phyloP scores from a whole-genome alignment of 441 rosid species.

The Rhodomyrtus psidioides region DNA sequence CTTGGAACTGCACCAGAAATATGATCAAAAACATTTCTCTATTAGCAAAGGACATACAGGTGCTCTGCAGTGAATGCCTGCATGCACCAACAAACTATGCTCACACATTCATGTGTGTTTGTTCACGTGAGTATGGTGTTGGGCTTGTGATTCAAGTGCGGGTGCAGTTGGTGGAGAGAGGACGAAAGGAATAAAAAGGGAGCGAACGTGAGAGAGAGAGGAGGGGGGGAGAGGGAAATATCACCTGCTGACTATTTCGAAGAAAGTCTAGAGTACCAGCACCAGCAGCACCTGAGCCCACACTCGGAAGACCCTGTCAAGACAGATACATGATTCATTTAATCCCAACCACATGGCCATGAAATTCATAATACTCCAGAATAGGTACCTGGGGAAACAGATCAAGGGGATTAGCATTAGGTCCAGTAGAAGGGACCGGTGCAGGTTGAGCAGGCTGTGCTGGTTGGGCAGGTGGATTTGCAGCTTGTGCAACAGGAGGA shows the following conservation, averaged over 20 bases:
- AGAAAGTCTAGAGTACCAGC: conserved; percentile 71
- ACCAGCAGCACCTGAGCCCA: conserved; percentile 44
- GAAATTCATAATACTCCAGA: not conserved
- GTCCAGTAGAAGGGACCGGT: conserved; percentile 43
- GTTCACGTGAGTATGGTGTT: not conserved
- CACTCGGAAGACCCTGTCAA: conserved; percentile 58
- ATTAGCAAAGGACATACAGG: not conserved
- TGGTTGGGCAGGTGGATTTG: conserved; percentile 34
- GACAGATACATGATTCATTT: not conserved
- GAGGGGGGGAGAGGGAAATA: not conserved
- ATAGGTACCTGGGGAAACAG: conserved; percentile 66
- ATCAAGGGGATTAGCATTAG: conserved; percentile 72
- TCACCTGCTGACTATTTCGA: conserved; percentile 77
- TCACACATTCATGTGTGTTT: not conserved
- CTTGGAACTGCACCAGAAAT: conserved; percentile 59
- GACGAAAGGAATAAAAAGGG: not conserved
- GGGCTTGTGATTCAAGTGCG: not conserved
- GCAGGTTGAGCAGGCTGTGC: conserved; percentile 28
- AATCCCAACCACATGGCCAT: not conserved
- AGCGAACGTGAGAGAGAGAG: not conserved
- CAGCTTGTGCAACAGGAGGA: conserved; percentile 41
- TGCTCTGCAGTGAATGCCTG: not conserved
- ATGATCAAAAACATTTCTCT: not conserved
- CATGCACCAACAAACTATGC: not conserved
- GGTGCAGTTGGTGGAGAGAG: not conserved